These are phyloP conservation scores for Nicotiana undulata DNA, from an alignment of 257 asterid species.

Conservation along the genomic window DNA sequence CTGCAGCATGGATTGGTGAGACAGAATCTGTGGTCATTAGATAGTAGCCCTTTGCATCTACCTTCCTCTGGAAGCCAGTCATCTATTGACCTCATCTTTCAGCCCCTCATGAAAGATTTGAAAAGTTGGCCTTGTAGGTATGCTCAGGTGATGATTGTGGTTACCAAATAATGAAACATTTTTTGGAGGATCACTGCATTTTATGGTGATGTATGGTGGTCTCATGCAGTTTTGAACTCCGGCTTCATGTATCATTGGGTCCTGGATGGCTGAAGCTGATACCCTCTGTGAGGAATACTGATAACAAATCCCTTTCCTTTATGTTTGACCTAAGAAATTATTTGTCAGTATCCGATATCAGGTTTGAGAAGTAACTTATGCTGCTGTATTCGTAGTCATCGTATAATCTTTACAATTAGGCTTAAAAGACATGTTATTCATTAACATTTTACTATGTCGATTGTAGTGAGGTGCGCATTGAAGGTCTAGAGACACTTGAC, in stretches of 20 bases:
- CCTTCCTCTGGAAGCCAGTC: constrained; percentile 48
- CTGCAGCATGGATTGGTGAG: constrained; percentile 74
- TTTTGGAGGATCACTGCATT: not conserved
- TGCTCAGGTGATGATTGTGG: not conserved
- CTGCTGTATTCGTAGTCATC: constrained; percentile 2
- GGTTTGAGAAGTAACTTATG: constrained; percentile 27
- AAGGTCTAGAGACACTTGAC: constrained; percentile 83
- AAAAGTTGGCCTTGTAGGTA: constrained; percentile 72
- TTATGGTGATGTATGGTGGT: not conserved
- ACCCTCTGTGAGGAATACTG: constrained; percentile 61
- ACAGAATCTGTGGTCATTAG: constrained; percentile 62
- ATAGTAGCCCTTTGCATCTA: constrained; percentile 52
- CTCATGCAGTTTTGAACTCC: constrained; percentile 65
- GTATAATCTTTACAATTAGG: not conserved
- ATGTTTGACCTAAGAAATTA: constrained; percentile 57
- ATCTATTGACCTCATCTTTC: constrained; percentile 54
- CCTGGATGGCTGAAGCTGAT: constrained; percentile 55
- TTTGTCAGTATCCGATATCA: constrained; percentile 65
- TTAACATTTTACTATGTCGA: not conserved
- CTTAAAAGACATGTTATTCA: not conserved
- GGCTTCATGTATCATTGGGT: constrained; percentile 53
- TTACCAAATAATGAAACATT: not conserved
- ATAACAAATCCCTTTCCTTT: constrained; percentile 60
- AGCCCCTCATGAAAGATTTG: constrained; percentile 62
- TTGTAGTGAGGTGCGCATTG: constrained; percentile 77